phyloP scores from a whole-genome alignment of 1,284 basidiomycete genomes.

The Kalmanozyma brasiliensis region DNA sequence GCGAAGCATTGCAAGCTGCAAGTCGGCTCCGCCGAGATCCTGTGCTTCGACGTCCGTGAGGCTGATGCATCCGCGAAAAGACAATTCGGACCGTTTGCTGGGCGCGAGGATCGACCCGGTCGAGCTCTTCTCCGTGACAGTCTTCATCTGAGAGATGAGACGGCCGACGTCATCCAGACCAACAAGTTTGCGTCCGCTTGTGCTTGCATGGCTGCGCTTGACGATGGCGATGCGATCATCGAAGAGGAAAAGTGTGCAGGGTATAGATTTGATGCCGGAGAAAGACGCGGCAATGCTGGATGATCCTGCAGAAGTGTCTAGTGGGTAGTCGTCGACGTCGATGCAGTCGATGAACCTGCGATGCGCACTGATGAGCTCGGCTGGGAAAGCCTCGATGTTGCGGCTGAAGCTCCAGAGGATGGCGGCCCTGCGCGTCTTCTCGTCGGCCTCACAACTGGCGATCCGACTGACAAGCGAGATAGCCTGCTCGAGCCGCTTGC shows the following conservation, averaged over 20 bases:
- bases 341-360: slow-evolving; percentile 91
- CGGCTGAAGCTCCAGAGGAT: slow-evolving; percentile 86
- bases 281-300: slow-evolving; percentile 24
- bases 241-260: slow-evolving; percentile 91
- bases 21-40: slow-evolving; percentile 73
- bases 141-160: slow-evolving; percentile 70
- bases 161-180: slow-evolving; percentile 87
- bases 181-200: slow-evolving; percentile 78
- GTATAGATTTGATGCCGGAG: slow-evolving; percentile 70
- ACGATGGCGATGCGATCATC: slow-evolving; percentile 92
- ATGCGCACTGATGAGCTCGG: slow-evolving; percentile 73
- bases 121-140: slow-evolving; percentile 65
- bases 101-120: slow-evolving; percentile 56
- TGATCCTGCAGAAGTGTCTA: slow-evolving; percentile 27
- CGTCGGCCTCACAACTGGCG: slow-evolving; percentile 90
- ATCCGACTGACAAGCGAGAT: slow-evolving; percentile 88
- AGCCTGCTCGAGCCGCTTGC: slow-evolving; percentile 78
- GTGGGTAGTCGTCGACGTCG: slow-evolving; percentile 82
- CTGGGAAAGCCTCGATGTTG: slow-evolving; percentile 89
- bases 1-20: slow-evolving; percentile 75
- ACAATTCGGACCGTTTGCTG: slow-evolving; percentile 80
- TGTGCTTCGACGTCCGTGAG: slow-evolving; percentile 80
- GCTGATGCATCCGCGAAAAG: slow-evolving; percentile 86
- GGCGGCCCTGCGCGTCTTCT: slow-evolving; percentile 86
- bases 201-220: slow-evolving; percentile 81